Evolutionary conservation across 345 rosid species (phyloP).

Genomic region (Pistacia vera): DNA sequence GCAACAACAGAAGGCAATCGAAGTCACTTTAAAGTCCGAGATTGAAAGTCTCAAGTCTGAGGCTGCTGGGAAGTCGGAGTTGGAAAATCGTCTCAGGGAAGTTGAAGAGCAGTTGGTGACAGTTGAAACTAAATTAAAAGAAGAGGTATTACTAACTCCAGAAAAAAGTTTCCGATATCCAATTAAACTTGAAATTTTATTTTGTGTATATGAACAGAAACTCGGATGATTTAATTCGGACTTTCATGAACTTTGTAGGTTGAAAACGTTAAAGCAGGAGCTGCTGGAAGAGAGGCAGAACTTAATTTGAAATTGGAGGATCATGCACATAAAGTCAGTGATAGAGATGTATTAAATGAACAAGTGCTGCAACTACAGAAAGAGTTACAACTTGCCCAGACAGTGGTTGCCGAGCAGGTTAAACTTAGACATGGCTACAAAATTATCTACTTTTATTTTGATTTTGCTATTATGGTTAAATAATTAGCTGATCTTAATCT

Average conservation of each 20-base stretch:
- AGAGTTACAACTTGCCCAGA: conserved; percentile 52
- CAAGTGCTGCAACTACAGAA: conserved; percentile 53
- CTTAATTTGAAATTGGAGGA: conserved; percentile 48
- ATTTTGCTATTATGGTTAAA: background rate
- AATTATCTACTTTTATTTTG: background rate
- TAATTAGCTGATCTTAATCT: background rate
- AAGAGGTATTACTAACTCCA: conserved; percentile 46
- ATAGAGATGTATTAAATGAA: conserved; percentile 45
- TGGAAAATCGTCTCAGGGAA: conserved; percentile 64
- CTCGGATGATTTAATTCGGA: background rate
- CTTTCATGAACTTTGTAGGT: conserved; percentile 32
- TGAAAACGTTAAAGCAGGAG: conserved; percentile 37
- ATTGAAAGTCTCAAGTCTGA: conserved; percentile 50
- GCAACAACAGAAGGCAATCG: conserved; percentile 48
- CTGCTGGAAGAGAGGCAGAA: conserved; percentile 41
- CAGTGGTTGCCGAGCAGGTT: conserved; percentile 50
- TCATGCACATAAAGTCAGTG: conserved; percentile 37
- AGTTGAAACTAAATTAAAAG: conserved; percentile 44
- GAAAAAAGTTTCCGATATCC: background rate
- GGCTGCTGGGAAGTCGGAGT: conserved; percentile 44
- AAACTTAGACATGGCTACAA: background rate
- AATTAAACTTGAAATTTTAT: background rate
- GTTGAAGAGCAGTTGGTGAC: conserved; percentile 52
- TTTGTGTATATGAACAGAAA: background rate
- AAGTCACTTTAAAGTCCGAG: conserved; percentile 45